A percentile compares a stretch with the other conserved stretches of the same genome.
Evolutionary conservation across 2,329 filamentous ascomycete species (phyloP).

Genomic region (Teratosphaeria pseudoeucalypti): DNA sequence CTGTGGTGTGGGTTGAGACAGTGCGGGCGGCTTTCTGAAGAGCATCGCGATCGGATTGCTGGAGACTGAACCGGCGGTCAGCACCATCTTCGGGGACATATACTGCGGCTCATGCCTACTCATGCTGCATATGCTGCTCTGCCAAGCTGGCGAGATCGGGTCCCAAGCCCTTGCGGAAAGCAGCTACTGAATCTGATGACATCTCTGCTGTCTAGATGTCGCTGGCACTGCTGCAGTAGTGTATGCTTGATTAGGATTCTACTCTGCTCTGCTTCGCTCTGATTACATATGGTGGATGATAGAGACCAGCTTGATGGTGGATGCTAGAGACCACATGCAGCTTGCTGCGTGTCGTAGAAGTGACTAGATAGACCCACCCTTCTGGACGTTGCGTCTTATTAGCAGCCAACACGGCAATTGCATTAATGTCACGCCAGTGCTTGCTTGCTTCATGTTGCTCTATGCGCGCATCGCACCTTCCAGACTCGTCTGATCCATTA

Average conservation of each 20-base stretch:
- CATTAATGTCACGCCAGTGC: neutral
- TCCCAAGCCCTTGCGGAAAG: constrained; percentile 35
- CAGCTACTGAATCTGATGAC: constrained; percentile 38
- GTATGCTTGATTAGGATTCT: neutral
- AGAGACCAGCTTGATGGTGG: neutral
- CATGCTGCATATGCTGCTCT: constrained; percentile 48
- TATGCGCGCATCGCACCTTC: neutral
- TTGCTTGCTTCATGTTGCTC: neutral
- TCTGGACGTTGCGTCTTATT: neutral
- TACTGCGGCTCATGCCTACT: constrained; percentile 25
- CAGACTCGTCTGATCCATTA: neutral
- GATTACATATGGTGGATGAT: neutral
- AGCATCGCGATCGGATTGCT: constrained; percentile 48
- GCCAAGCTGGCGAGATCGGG: constrained; percentile 46
- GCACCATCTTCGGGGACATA: neutral
- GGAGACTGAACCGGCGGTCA: constrained; percentile 27
- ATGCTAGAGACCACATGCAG: neutral
- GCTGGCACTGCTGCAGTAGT: neutral
- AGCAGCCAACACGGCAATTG: neutral
- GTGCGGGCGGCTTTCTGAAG: constrained; percentile 46
- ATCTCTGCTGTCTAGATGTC: constrained; percentile 12
- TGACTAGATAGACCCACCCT: neutral
- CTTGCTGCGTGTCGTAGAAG: neutral
- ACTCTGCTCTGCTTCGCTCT: neutral
- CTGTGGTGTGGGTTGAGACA: constrained; percentile 43